Base-by-base conservation (phyloP, 495 filamentous ascomycete genomes). In the Lophiostoma macrostomum region DNA sequence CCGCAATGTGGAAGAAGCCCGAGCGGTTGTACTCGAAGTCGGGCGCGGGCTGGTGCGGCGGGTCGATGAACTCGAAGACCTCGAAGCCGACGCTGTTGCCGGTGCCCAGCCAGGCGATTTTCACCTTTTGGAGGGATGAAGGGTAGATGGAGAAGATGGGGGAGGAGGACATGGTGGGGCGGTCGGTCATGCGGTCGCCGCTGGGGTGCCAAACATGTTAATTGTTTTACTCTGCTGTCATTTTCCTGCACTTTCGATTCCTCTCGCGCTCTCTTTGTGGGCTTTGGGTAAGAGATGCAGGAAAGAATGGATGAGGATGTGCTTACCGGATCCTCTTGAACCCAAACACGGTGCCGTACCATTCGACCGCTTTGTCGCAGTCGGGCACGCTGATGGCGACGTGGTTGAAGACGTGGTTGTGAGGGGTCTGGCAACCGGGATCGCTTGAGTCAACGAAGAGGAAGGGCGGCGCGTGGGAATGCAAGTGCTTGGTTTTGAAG, bases 351-450 rank as follows among this genome's bases (percentile, higher is more conserved):
- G 38, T 38, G 22, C 36, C 45, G 44, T 64, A 58, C 61, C 61
- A 61, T 14, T 60, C 53, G 34, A 40, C 41, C 31, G 61, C 57
- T 30, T 34, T 45, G 20, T 61, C 61, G 52, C 51, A 44, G 50
- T 61, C 48, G 11, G 57, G 11, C 28, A 64, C 61, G 2, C 51
- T 48, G 43, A 61, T 37, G 35, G 50, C 61, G 49, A 61, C 36
- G 61, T 64, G 61, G 32, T 64, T 64, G 61, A 64, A 50, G 45
- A 64, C 58, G 58, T 60, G 51, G 44, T 55, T 50, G 44, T 60
- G 57, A 36, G 29, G 13, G 2, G n/a, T 35, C 43, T 60, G 23
- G 36, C 28, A 20, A 45, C 11, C 3, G 38, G 24, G 24, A 12
- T 35, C 5, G 32, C n/a, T n/a, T n/a, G 5, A 6, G 53, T 50